A percentile compares a stretch with the other conserved stretches of the same genome.
These are phyloP conservation scores for Pisolithus orientalis DNA, from an alignment of 768 basidiomycete species.

Conservation along the genomic window DNA sequence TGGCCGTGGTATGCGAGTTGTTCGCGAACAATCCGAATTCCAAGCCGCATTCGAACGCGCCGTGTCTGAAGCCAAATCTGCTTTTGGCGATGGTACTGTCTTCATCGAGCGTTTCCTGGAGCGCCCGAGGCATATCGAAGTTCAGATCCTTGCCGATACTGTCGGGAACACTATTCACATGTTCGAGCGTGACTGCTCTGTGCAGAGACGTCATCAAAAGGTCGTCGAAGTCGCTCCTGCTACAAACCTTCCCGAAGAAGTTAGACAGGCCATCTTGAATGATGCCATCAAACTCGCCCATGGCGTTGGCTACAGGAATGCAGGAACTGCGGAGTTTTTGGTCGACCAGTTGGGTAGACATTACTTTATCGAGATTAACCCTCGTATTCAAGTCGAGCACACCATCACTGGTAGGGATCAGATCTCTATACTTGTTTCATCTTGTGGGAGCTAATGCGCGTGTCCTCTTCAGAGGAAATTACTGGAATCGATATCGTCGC, in stretches of 20 bases:
- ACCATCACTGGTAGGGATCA: conserved; percentile 81
- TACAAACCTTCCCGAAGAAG: conserved; percentile 85
- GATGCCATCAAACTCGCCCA: conserved; percentile 95
- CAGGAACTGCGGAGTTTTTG: conserved; percentile 97
- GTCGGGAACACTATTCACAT: conserved; percentile 94
- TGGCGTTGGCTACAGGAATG: conserved; percentile 93
- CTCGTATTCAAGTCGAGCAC: conserved; percentile 99
- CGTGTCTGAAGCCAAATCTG: conserved; percentile 90
- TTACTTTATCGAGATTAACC: conserved; percentile 99
- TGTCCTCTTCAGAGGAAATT: conserved; percentile 77
- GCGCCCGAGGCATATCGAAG: conserved; percentile 95
- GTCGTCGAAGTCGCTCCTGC: conserved; percentile 99
- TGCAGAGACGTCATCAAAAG: conserved; percentile 96
- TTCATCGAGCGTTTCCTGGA: conserved; percentile 98
- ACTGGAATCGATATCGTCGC: conserved; percentile 99
- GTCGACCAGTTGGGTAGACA: conserved; percentile 95
- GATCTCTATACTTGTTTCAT: neutral
- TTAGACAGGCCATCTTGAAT: conserved; percentile 77
- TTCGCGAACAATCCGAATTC: conserved; percentile 90
- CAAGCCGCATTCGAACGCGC: conserved; percentile 85
- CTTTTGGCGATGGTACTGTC: conserved; percentile 97
- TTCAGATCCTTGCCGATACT: conserved; percentile 88
- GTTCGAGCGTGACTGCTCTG: conserved; percentile 98
- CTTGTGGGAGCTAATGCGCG: neutral
- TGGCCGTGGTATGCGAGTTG: conserved; percentile 98